Percentiles rank a stretch among this genome's conserved stretches.
Evolutionary conservation across 106 monocot species (phyloP).

Genomic region (Acorus calamus): DNA sequence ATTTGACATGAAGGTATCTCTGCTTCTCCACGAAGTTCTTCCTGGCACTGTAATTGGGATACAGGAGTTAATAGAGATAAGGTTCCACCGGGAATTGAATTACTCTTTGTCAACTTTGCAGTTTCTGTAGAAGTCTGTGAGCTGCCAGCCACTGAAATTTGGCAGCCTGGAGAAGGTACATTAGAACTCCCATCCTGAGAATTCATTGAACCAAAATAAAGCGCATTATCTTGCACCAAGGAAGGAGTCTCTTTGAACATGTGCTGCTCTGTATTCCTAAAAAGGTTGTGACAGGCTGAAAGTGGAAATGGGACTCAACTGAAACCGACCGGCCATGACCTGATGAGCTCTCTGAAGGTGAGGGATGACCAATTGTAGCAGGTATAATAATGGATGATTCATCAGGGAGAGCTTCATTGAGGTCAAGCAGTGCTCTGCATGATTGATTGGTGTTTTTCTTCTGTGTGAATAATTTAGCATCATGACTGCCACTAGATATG

Average conservation of each 20-base stretch:
- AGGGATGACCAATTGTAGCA: conserved; percentile 1
- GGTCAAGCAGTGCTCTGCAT: conserved; percentile 37
- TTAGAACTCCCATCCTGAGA: conserved; percentile 1
- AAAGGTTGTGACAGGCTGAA: neutral
- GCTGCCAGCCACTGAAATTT: neutral
- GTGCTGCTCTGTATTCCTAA: neutral
- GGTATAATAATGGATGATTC: conserved; percentile 8
- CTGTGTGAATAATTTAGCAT: neutral
- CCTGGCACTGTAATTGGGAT: neutral
- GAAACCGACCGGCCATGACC: conserved; percentile 8
- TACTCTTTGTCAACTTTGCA: neutral
- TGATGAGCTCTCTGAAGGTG: conserved; percentile 24
- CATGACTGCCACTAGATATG: conserved; percentile 1
- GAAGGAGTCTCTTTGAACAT: conserved; percentile 4
- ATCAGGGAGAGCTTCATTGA: conserved; percentile 47
- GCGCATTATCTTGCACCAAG: neutral
- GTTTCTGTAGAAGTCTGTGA: neutral
- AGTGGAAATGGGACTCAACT: conserved; percentile 2
- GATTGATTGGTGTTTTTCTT: conserved; percentile 10
- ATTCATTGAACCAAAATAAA: neutral
- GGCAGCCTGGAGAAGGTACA: neutral
- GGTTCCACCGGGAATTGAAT: neutral
- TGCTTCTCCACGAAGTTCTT: conserved; percentile 2
- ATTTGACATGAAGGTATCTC: neutral
- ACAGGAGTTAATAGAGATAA: neutral